Base-by-base conservation (phyloP, 75 land plant genomes). In the Picea sitchensis region DNA sequence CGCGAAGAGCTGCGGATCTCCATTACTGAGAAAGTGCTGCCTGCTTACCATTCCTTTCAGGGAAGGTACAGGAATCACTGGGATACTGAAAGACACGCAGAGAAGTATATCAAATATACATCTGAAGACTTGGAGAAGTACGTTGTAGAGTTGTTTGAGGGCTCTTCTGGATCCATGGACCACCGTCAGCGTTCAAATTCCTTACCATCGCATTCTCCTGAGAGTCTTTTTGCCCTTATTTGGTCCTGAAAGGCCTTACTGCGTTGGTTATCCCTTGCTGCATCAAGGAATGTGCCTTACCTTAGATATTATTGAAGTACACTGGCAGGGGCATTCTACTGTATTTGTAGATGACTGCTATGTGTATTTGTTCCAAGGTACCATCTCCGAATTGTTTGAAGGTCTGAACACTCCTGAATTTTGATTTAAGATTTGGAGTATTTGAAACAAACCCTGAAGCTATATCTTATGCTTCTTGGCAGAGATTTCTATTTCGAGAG, bases 21-120 rank as follows among this genome's bases (percentile, higher is more conserved):
- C 2, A 86, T 96, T 26, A 84, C 93, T 4, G 97, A 91, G 77
- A 92, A 88, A 80, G 88, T 96, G 7, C 78, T 94, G 21, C 94
- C 91, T 23, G 99, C 96, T 3, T 96, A 96, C 76, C 93, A 97
- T 9, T 69, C 93, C 23, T 94, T 96, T 54, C 20, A 92, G 82
- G 99, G 97, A 18, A 80, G 97, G 75, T 90, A 83, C 78, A 76
- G 88, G 57, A 76, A 76, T 65, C 88, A 90, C 23, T 75, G 94
- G 41, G 95, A 96, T 75, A 77, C 84, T 59, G 91, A 84, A 17
- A 84, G n/a, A n/a, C n/a, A n/a, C n/a, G n/a, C n/a, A n/a, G n/a
- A n/a, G n/a, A n/a, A n/a, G n/a, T n/a, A n/a, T 85, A 79, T 96
- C 4, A 94, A 92, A 71, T 96, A 92, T 81, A 81, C 87, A n/a